Evolutionary conservation across 805 yeast species (phyloP).

Genomic region (Pichia cabralensis): DNA sequence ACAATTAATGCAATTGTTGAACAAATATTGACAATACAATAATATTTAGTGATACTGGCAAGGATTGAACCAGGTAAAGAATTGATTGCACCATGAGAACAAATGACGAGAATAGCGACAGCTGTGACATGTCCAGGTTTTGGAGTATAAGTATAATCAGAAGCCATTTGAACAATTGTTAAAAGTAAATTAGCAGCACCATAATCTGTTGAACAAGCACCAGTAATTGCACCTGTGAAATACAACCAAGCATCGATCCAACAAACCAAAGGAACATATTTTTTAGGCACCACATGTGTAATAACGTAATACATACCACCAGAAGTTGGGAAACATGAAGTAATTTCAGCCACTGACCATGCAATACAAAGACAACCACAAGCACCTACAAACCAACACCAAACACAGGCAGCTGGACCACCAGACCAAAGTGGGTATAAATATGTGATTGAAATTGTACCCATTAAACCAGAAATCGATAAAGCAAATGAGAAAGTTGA

Average conservation of each 20-base stretch:
- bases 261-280: constrained; percentile 40
- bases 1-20: constrained; percentile 40
- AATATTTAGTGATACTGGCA: constrained; percentile 39
- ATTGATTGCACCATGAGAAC: constrained; percentile 40
- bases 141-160: constrained; percentile 29
- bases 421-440: constrained; percentile 38
- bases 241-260: constrained; percentile 48
- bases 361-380: constrained; percentile 47
- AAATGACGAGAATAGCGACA: constrained; percentile 39
- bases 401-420: constrained; percentile 53
- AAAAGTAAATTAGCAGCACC: constrained; percentile 41
- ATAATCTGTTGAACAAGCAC: constrained; percentile 42
- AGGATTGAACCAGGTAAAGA: constrained; percentile 42
- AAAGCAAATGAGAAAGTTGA: constrained; percentile 58
- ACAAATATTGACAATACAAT: constrained; percentile 40
- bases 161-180: constrained; percentile 34
- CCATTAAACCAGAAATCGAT: constrained; percentile 55
- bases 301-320: constrained; percentile 44
- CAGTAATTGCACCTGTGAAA: constrained; percentile 38
- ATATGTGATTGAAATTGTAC: constrained; percentile 49
- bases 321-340: constrained; percentile 42
- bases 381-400: constrained; percentile 55
- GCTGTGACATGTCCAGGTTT: constrained; percentile 38
- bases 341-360: constrained; percentile 39
- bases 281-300: constrained; percentile 38